phyloP scores from a whole-genome alignment of 345 rosid species.

The Orychophragmus violaceus region DNA sequence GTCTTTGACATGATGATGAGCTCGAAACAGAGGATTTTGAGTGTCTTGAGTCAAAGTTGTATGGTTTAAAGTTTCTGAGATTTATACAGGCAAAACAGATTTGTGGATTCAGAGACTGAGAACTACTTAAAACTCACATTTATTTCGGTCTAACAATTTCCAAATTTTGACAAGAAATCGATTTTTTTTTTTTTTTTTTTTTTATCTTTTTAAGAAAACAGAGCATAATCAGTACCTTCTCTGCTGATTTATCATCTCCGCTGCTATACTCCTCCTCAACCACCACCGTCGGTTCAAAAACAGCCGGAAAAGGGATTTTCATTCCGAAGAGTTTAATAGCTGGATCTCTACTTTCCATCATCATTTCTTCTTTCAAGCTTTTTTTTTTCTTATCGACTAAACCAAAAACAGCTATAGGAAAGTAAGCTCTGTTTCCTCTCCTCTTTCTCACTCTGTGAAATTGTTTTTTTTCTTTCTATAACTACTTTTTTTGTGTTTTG shows the following conservation, averaged over 20 bases:
- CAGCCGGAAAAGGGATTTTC: conserved; percentile 51
- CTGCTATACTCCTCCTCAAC: conserved; percentile 17
- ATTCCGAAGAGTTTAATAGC: conserved; percentile 77
- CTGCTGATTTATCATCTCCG: conserved; percentile 27
- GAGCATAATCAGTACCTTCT: conserved; percentile 42
- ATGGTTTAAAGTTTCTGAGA: neutral
- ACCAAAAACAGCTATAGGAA: neutral
- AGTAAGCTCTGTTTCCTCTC: neutral
- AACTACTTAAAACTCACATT: neutral
- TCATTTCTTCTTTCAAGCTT: conserved; percentile 9
- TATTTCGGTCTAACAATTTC: neutral
- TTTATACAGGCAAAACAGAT: neutral
- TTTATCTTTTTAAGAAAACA: neutral
- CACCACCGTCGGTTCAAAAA: neutral
- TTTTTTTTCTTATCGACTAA: neutral
- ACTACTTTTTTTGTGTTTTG: neutral
- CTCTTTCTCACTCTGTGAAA: conserved; percentile 21
- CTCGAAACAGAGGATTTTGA: neutral
- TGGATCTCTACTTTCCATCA: conserved; percentile 49
- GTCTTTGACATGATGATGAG: neutral
- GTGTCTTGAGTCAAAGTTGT: neutral
- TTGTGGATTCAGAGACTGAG: neutral
- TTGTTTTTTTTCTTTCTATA: neutral
- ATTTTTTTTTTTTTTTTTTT: neutral
- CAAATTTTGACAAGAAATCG: neutral